Evolutionary conservation across 2,329 filamentous ascomycete species (phyloP), one percentile per base, ranked within the genome.

Genomic region (Colletotrichum zoysiae): DNA sequence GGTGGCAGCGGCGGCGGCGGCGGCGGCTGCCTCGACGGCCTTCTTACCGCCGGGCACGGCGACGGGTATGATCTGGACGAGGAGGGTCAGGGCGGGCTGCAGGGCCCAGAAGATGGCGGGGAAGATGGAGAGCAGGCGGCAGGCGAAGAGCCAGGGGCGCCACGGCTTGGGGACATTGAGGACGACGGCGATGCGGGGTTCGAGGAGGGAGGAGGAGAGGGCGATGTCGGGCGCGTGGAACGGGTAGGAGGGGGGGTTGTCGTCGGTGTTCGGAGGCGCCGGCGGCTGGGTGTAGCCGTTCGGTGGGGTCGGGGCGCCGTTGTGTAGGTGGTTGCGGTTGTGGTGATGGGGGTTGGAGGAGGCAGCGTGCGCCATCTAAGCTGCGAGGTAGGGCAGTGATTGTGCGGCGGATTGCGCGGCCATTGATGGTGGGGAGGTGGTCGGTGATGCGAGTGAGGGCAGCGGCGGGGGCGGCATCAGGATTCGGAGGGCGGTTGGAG

Each of bases 111-210:
- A 92, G 58, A 90, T 84, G 63, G 91, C 91, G 20, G 93, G 93
- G 30, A 87, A 86, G 65, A 93, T 90, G 71, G 92, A 94, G 73
- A 92, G 82, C 33, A 92, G 88, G n/a, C 93, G 90, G 76, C 92
- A 91, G 74, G 91, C 84, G 74, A 94, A 89, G 66, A 95, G 86
- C 70, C 91, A 91, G 53, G 92, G 85, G 79, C 95, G 91, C 91
- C 93, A 95, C 73, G 86, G 86, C 74, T 86, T 86, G 65, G 92
- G 90, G 20, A 96, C 89, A 63, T 93, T 93, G 58, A 95, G 87
- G 42, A 94, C 88, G 76, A 95, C 92, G 74, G 93, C 93, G 67
- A 95, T 90, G 67, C 93, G 92, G 16, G 93, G 93, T 78, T 95
- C 92, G 55, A 94, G 85, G 64, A 91, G 83, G 20, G 87, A 81